A percentile compares a stretch with the other conserved stretches of the same genome.
phyloP scores from a whole-genome alignment of 805 yeast species.

The Suhomyces kilbournensis region DNA sequence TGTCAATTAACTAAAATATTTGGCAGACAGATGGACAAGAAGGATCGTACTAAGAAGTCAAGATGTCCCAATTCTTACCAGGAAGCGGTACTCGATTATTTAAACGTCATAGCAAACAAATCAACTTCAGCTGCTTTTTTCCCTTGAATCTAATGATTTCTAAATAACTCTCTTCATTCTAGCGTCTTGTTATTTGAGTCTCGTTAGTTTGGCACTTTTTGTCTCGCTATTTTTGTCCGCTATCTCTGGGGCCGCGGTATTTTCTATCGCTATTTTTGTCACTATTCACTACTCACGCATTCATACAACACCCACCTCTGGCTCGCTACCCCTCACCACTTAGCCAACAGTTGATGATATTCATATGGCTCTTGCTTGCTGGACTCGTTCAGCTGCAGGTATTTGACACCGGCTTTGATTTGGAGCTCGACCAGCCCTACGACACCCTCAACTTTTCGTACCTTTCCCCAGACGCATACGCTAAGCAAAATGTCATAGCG shows the following conservation, averaged over 20 bases:
- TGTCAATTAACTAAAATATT: too few relatives aligned
- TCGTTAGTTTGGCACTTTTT: too few relatives aligned
- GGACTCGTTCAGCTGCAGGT: slow-evolving; percentile 2
- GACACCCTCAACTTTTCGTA: not conserved
- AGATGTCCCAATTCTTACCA: too few relatives aligned
- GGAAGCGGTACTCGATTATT: too few relatives aligned
- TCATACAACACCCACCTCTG: not conserved
- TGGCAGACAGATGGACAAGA: too few relatives aligned
- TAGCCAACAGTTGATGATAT: not conserved
- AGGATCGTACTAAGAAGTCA: too few relatives aligned
- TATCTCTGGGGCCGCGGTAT: not conserved
- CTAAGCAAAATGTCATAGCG: not conserved
- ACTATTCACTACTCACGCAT: not conserved
- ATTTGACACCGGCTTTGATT: slow-evolving; percentile 11
- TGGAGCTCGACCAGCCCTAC: slow-evolving; percentile 16
- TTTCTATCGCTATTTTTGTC: not conserved
- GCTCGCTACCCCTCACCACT: not conserved
- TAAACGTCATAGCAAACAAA: too few relatives aligned
- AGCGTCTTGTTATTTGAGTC: too few relatives aligned
- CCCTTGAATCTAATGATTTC: too few relatives aligned
- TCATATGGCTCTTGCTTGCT: not conserved
- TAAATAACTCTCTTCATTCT: too few relatives aligned
- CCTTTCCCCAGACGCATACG: not conserved
- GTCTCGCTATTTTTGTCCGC: not conserved
- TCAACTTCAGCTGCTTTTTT: too few relatives aligned